These are phyloP conservation scores for Tylopilus cervinicoccineus DNA, from an alignment of 768 basidiomycete species.

Conservation along the genomic window DNA sequence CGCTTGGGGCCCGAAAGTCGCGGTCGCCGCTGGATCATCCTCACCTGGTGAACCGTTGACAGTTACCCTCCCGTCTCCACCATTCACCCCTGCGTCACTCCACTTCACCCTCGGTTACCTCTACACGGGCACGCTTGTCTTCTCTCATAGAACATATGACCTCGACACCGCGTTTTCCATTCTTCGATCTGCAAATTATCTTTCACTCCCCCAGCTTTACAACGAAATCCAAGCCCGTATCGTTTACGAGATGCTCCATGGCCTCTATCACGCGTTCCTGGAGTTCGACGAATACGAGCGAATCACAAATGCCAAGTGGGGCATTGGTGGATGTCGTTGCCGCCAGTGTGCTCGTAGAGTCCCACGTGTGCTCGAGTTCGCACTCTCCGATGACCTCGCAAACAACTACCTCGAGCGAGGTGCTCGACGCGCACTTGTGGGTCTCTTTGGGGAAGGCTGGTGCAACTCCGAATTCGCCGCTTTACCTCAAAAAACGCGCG, in stretches of 20 bases:
- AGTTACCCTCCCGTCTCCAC: conserved; percentile 79
- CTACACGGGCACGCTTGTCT: conserved; percentile 91
- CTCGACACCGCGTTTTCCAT: conserved; percentile 89
- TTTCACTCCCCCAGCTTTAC: conserved; percentile 67
- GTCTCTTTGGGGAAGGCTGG: conserved; percentile 89
- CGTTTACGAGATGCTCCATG: conserved; percentile 85
- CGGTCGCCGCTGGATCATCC: conserved; percentile 25
- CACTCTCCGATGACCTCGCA: conserved; percentile 69
- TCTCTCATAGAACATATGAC: conserved; percentile 91
- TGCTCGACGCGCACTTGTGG: conserved; percentile 71
- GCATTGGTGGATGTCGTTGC: conserved; percentile 79
- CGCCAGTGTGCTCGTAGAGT: conserved; percentile 77
- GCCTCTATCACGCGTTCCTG: conserved; percentile 80
- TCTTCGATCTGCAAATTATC: conserved; percentile 77
- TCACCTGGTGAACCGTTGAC: conserved; percentile 45
- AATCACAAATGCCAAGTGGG: conserved; percentile 74
- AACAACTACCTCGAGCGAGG: conserved; percentile 68
- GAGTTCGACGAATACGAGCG: conserved; percentile 77
- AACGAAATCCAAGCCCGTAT: conserved; percentile 81
- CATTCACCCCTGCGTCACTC: conserved; percentile 91
- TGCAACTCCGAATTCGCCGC: conserved; percentile 75
- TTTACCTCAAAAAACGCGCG: conserved; percentile 61
- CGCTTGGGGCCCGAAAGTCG: conserved; percentile 48
- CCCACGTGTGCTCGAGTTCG: conserved; percentile 82
- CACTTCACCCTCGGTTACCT: conserved; percentile 94